Percentiles rank a stretch among this genome's conserved stretches.
phyloP scores from a whole-genome alignment of 169 alveolate species.

The Neospora caninum region DNA sequence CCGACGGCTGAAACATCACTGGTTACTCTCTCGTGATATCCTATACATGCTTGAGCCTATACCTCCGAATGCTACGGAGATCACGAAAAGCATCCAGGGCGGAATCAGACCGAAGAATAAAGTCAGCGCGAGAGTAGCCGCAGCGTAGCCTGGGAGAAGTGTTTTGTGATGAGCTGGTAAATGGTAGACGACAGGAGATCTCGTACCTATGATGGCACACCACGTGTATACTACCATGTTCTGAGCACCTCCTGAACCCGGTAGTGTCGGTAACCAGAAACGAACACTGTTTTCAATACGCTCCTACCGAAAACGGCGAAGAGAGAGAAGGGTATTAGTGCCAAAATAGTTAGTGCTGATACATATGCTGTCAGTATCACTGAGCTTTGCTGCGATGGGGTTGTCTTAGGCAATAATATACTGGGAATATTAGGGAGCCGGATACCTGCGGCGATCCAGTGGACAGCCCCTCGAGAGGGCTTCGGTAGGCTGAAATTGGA shows the following conservation, averaged over 20 bases:
- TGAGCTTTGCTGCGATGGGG: constrained; percentile 30
- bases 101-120: not conserved
- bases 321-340: constrained; percentile 24
- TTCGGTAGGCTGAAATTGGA: not conserved
- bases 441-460: constrained; percentile 51
- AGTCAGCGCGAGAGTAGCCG: not conserved
- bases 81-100: not conserved
- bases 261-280: not conserved
- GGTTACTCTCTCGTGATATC: no score
- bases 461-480: constrained; percentile 48
- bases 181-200: not conserved
- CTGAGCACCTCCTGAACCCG: constrained; percentile 30
- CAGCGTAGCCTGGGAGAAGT: constrained; percentile 6
- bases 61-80: constrained; percentile 17
- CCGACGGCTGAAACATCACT: not conserved
- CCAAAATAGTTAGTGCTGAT: not conserved
- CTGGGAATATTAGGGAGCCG: not conserved
- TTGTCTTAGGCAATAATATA: not conserved
- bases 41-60: not conserved
- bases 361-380: constrained; percentile 20
- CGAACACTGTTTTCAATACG: not conserved
- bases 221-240: constrained; percentile 30
- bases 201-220: constrained; percentile 41
- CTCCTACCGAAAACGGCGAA: constrained; percentile 50
- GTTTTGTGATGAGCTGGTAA: not conserved